phyloP scores from a whole-genome alignment of 164 flowering plant genomes.

The Stephania yunnanensis region DNA sequence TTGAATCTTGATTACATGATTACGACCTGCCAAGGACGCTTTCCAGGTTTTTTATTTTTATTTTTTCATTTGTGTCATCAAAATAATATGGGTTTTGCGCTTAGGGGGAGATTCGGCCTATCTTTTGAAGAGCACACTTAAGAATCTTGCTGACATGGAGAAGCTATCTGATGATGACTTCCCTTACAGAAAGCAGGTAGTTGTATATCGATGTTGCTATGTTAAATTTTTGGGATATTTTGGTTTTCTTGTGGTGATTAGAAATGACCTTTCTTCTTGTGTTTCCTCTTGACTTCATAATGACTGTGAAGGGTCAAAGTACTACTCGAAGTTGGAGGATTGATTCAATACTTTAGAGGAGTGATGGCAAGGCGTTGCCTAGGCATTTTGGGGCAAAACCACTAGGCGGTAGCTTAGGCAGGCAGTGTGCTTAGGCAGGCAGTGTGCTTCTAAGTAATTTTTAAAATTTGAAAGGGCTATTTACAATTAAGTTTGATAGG shows the following conservation, averaged over 20 bases:
- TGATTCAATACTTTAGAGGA: background rate
- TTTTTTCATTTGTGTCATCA: background rate
- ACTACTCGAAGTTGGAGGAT: background rate
- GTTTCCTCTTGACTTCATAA: background rate
- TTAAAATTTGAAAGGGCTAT: too few relatives aligned
- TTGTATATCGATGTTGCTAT: background rate
- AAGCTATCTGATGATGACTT: conserved; percentile 73
- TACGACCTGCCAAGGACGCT: too few relatives aligned
- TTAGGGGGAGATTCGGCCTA: conserved; percentile 53
- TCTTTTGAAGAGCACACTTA: conserved; percentile 52
- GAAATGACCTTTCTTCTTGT: background rate
- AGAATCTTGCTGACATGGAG: conserved; percentile 74
- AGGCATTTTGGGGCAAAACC: background rate
- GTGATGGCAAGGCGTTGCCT: background rate
- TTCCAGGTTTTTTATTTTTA: background rate
- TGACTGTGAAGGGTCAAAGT: background rate
- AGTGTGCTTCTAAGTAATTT: too few relatives aligned
- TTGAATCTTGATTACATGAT: background rate
- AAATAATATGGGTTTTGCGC: background rate
- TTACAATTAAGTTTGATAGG: too few relatives aligned
- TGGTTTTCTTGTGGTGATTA: background rate
- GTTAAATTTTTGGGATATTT: background rate
- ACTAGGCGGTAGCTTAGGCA: too few relatives aligned
- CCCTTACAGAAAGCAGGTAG: conserved; percentile 79
- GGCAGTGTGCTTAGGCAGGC: too few relatives aligned